Evolutionary conservation across 192 early-diverging fungal genomes (phyloP), one percentile per base, ranked within the genome.

Genomic region (Umbelopsis sp.): DNA sequence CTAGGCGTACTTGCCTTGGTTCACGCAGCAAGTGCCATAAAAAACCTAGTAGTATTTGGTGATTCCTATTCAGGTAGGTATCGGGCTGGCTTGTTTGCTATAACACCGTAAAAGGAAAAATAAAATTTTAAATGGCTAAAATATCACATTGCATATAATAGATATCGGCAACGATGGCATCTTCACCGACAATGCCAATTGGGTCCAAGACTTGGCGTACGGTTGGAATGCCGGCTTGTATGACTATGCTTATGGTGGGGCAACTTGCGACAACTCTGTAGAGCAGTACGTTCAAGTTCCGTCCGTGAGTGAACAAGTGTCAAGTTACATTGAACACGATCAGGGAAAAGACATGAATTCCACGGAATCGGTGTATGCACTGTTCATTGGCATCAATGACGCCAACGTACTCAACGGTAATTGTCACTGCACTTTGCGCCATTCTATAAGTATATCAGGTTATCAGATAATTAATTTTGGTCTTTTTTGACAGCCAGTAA

Each of bases 21-120:
- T 8, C 55, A 25, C 22, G 27, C 66, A 41, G 68, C 67, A 21
- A 51, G 64, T 25, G 33, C 21, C 16, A 49, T 76, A 10, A 69
- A 73, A 27, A 76, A 76, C 64, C 64, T 80, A 9, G 74, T 80
- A 15, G 74, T 80, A 3, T 75, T 80, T 71, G 78, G 78, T 22
- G 78, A 80, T 47, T 76, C 74, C 12, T 76, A 80, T 70, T 80
- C 78, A 70, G 78, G 78, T 75, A 70, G n/a, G 47, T 27, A 58
- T 15, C 37, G 5, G 27, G 27, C 25, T 30, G 27, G 55, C 11
- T 15, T 18, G 23, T 23, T 15, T 25, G 13, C 27, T 18, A 13
- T 23, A 52, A 3, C n/a, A 35, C 5, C 35, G 13, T 64, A 48
- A 10, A 44, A 46, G 58, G 50, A 44, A 67, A 37, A 46, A 46